These are phyloP conservation scores for Lactifluus rugatus DNA, from an alignment of 768 basidiomycete genomes.

Conservation along the genomic window DNA sequence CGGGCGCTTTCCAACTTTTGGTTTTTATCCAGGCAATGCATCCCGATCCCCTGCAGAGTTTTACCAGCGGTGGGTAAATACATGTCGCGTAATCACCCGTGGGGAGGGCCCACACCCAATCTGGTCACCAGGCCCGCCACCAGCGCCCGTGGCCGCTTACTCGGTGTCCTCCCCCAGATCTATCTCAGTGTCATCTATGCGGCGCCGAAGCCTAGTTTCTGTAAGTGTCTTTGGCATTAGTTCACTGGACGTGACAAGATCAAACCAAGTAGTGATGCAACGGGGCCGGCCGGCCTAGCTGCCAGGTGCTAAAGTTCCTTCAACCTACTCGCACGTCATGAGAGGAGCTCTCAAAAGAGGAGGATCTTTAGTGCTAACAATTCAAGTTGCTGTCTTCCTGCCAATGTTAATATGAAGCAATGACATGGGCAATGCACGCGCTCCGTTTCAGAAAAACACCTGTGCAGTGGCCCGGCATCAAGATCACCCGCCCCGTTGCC, in stretches of 20 bases:
- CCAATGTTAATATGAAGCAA: not conserved
- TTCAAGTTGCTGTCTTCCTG: not conserved
- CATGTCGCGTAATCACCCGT: not conserved
- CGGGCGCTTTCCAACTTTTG: not conserved
- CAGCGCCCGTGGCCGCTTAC: not conserved
- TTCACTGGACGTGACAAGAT: not conserved
- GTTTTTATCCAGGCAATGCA: not conserved
- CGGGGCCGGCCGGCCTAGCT: not conserved
- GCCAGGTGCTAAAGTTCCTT: not conserved
- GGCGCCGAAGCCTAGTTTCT: not conserved
- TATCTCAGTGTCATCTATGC: not conserved
- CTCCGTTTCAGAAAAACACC: not conserved
- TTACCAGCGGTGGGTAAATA: not conserved
- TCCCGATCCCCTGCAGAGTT: not conserved
- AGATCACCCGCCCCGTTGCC: not conserved
- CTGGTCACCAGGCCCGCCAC: not conserved
- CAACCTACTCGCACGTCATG: not conserved
- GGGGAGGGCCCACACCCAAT: not conserved
- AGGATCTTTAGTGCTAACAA: not conserved
- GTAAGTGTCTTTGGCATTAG: not conserved
- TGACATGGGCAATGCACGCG: not conserved
- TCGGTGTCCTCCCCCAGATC: not conserved
- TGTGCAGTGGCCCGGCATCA: not conserved
- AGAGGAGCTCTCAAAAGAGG: not conserved
- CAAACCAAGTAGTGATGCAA: not conserved